Percentiles rank a stretch among this genome's conserved stretches.
These are phyloP conservation scores for Picochlorum sp. DNA, from an alignment of 139 green algal genomes.

Conservation along the genomic window DNA sequence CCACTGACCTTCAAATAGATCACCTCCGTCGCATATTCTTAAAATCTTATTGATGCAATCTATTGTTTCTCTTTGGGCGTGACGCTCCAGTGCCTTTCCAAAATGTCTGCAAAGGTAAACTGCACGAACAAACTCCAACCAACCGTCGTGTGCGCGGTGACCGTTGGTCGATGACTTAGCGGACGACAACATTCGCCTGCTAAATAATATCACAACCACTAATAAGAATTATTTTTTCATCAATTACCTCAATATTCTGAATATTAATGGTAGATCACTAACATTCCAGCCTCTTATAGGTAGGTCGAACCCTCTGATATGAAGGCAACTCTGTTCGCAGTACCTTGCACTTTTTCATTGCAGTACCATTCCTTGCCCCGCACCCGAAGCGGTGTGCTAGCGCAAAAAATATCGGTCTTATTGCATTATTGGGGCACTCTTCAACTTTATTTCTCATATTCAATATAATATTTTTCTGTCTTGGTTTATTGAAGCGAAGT, in stretches of 20 bases:
- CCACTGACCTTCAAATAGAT: background rate
- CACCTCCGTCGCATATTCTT: background rate
- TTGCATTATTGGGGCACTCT: no score
- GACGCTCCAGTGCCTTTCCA: background rate
- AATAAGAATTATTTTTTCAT: background rate
- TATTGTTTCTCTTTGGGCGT: background rate
- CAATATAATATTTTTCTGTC: no score
- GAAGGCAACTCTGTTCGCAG: no score
- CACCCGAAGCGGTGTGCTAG: no score
- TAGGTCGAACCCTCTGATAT: background rate
- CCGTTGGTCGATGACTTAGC: no score
- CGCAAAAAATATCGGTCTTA: no score
- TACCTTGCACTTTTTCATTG: no score
- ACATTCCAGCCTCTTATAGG: no score
- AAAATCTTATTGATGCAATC: background rate
- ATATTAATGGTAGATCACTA: no score
- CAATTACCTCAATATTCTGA: no score
- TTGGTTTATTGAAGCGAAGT: background rate
- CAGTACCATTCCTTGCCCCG: no score
- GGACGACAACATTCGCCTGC: background rate
- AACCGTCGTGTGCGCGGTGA: background rate
- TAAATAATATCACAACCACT: background rate
- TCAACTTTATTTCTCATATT: no score
- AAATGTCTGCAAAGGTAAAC: background rate
- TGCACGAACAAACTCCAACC: background rate